Evolutionary conservation across 164 flowering plant species (phyloP).

Genomic region (Sedum album): DNA sequence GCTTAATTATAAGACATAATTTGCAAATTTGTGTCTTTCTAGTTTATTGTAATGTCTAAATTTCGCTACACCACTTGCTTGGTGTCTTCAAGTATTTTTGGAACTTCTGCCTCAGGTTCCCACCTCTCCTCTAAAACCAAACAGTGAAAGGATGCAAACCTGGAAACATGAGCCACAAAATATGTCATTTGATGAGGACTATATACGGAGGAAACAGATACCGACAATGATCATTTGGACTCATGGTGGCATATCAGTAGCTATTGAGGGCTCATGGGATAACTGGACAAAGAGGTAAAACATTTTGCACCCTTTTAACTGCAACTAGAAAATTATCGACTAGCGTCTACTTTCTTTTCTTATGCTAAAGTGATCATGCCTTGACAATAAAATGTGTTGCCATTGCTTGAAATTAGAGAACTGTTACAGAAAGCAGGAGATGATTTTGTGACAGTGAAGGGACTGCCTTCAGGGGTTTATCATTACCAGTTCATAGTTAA

Average conservation of each 20-base stretch:
- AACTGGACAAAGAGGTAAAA: conserved; percentile 60
- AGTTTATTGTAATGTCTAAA: background rate
- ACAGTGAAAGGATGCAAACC: conserved; percentile 29
- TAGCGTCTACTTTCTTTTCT: background rate
- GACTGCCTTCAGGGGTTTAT: conserved; percentile 35
- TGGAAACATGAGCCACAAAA: conserved; percentile 30
- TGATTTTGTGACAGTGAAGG: conserved; percentile 24
- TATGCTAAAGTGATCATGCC: background rate
- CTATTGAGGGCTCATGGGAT: conserved; percentile 84
- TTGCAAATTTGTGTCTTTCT: background rate
- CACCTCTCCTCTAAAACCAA: conserved; percentile 36
- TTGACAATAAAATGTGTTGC: background rate
- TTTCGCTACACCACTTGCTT: background rate
- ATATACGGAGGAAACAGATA: conserved; percentile 27
- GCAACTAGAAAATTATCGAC: background rate
- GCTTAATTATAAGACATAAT: background rate
- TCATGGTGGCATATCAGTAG: conserved; percentile 61
- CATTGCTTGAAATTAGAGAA: conserved; percentile 20
- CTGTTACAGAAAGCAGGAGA: conserved; percentile 24
- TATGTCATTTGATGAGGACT: conserved; percentile 20
- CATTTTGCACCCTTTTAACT: background rate
- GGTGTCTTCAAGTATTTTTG: background rate
- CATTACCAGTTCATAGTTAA: conserved; percentile 41
- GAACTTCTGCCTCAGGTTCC: conserved; percentile 34
- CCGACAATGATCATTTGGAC: conserved; percentile 69